phyloP scores from a whole-genome alignment of 352 stramenopile species.

The Aphanomyces cochlioides region DNA sequence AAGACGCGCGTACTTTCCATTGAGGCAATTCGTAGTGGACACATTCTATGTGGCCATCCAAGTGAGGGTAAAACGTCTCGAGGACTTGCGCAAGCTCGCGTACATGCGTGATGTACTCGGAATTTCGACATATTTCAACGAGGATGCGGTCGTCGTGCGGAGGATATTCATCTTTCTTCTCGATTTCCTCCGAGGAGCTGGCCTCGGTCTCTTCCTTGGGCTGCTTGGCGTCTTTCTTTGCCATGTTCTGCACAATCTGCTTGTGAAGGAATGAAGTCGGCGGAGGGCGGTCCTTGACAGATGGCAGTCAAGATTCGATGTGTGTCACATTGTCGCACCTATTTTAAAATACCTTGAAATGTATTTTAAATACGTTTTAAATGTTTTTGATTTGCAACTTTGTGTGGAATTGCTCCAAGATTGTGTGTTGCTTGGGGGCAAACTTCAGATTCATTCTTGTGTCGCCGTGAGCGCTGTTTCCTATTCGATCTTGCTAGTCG shows the following conservation, averaged over 20 bases:
- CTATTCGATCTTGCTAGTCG: no score
- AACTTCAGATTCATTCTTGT: no score
- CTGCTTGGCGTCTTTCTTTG: background rate
- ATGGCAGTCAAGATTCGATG: background rate
- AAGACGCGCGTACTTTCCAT: background rate
- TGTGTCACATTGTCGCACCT: background rate
- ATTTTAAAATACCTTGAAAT: no score
- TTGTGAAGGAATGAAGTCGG: no score
- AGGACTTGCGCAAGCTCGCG: background rate
- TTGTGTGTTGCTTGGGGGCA: no score
- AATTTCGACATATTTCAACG: background rate
- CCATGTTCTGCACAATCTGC: background rate
- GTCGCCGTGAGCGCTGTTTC: no score
- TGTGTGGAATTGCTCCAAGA: no score
- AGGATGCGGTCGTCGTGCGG: background rate
- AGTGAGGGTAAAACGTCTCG: background rate
- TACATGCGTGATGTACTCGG: background rate
- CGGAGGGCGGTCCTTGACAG: no score
- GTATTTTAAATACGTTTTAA: no score
- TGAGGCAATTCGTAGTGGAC: background rate
- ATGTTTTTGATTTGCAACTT: no score
- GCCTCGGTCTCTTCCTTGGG: background rate
- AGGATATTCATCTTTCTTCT: background rate
- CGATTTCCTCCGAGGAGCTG: background rate
- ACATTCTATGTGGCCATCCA: constrained; percentile 11